Conservation (phyloP, 2,329 filamentous ascomycete species). For the Exophiala sp. region DNA sequence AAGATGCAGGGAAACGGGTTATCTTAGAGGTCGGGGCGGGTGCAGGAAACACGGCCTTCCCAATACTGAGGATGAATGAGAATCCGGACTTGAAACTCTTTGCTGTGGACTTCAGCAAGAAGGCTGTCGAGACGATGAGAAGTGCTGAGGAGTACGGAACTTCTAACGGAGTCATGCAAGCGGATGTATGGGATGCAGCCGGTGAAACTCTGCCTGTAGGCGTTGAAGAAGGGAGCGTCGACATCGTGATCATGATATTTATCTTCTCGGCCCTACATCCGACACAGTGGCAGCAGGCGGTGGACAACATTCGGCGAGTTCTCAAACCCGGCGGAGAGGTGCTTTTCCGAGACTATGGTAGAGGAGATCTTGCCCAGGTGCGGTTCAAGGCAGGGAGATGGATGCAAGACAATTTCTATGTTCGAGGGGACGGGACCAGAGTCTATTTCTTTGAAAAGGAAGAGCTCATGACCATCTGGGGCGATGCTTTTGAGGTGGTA, state of each 20-base stretch:
- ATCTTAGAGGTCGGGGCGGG: constrained; percentile 90
- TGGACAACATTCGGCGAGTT: constrained; percentile 72
- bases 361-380: constrained; percentile 92
- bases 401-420: constrained; percentile 95
- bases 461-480: constrained; percentile 76
- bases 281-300: constrained; percentile 72
- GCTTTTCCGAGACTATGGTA: constrained; percentile 92
- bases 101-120: constrained; percentile 94
- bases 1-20: constrained; percentile 62
- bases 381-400: constrained; percentile 94
- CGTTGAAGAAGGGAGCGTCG: constrained; percentile 70
- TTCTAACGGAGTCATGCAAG: constrained; percentile 58
- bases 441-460: constrained; percentile 96
- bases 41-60: constrained; percentile 94
- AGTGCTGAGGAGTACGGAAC: constrained; percentile 68
- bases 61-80: constrained; percentile 74
- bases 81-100: constrained; percentile 78
- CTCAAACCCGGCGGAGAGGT: constrained; percentile 91
- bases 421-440: constrained; percentile 86
- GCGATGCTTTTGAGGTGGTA: constrained; percentile 62
- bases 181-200: constrained; percentile 91
- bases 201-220: constrained; percentile 66
- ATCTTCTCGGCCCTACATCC: constrained; percentile 92
- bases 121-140: constrained; percentile 88
- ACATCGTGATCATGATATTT: constrained; percentile 92